Base-by-base conservation (phyloP, 1,139 yeast species). In the Zhuliangozyma blackwelliae region DNA sequence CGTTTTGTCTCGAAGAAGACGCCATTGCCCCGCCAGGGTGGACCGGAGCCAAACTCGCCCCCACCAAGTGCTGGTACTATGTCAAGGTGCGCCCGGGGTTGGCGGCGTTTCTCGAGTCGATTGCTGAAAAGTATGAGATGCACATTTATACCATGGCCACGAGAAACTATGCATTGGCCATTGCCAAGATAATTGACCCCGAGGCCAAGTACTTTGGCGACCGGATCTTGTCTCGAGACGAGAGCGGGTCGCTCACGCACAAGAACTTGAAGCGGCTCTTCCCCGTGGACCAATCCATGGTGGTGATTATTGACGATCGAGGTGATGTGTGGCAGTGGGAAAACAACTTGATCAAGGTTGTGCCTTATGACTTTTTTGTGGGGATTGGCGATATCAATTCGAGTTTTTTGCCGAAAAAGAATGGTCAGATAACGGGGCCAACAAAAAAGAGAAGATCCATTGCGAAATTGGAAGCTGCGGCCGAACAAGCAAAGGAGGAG, bases 311-410 rank as follows among this genome's bases (percentile, higher is more conserved):
- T 43, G 99, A 92, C 59, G 99, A 92, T 57, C 76, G 99, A 57
- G 98, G 97, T 5, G 99, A 92, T 58, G 98, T 92, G 9, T 92
- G 99, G 99, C 88, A 86, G 54, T 92, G 98, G 98, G 87, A 89
- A 47, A 82, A 85, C 21, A 90, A 92, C 56, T 68, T 92, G 47
- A 79, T 92, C 42, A 88, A 90, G 57, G 98, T 92, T 8, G 85
- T 89, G 2, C 98, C 98, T 0, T 92, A 88, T 57, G 95, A 88
- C 55, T 94, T 92, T 52, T 94, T 94, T 52, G 95, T 89, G 30
- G 97, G 97, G 9, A 88, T 92, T 43, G 99, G 99, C 26, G 99
- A 94, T 66, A 94, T 94, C 52, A 94, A 94, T 55, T 87, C 96
- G 19, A 83, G 90, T 48, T 89, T 88, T 55, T 65, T 92, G 41